Conservation (phyloP, 2,329 filamentous ascomycete genomes). For the Samsoniella hepiali region DNA sequence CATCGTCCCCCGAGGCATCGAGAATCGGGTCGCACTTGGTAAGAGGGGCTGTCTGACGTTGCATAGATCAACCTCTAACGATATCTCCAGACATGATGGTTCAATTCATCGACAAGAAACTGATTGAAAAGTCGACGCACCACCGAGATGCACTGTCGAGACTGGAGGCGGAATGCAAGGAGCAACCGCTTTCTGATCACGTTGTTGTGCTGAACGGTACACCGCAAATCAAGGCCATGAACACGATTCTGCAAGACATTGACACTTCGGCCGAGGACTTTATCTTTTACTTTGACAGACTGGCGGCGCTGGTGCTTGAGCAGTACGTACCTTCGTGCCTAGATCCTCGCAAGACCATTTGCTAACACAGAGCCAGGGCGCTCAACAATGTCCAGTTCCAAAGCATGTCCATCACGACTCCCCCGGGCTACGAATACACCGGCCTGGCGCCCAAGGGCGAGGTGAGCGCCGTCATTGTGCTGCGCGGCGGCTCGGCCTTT, state of each 20-base stretch:
- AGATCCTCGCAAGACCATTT: not conserved
- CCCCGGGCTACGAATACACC: slow-evolving; percentile 64
- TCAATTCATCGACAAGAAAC: slow-evolving; percentile 84
- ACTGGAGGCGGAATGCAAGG: slow-evolving; percentile 68
- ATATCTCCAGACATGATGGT: slow-evolving; percentile 74
- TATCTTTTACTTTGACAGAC: slow-evolving; percentile 93
- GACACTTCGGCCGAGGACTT: slow-evolving; percentile 82
- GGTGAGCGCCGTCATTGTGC: slow-evolving; percentile 80
- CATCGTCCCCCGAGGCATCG: slow-evolving; percentile 90
- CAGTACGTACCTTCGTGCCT: slow-evolving; percentile 43
- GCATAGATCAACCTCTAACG: not conserved
- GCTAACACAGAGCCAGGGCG: slow-evolving; percentile 49
- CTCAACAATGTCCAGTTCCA: slow-evolving; percentile 73
- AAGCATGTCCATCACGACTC: slow-evolving; percentile 63
- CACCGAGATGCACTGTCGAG: slow-evolving; percentile 77
- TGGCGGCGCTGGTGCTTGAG: slow-evolving; percentile 82
- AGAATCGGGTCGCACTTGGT: slow-evolving; percentile 90
- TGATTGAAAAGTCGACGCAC: slow-evolving; percentile 78
- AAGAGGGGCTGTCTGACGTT: slow-evolving; percentile 12
- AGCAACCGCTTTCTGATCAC: slow-evolving; percentile 69
- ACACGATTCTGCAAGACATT: slow-evolving; percentile 82
- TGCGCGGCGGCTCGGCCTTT: slow-evolving; percentile 84
- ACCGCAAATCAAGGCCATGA: slow-evolving; percentile 80
- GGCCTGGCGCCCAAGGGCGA: slow-evolving; percentile 70
- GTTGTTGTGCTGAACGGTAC: slow-evolving; percentile 74